phyloP scores from a whole-genome alignment of 805 yeast species.

The Danielozyma ontarioensis region DNA sequence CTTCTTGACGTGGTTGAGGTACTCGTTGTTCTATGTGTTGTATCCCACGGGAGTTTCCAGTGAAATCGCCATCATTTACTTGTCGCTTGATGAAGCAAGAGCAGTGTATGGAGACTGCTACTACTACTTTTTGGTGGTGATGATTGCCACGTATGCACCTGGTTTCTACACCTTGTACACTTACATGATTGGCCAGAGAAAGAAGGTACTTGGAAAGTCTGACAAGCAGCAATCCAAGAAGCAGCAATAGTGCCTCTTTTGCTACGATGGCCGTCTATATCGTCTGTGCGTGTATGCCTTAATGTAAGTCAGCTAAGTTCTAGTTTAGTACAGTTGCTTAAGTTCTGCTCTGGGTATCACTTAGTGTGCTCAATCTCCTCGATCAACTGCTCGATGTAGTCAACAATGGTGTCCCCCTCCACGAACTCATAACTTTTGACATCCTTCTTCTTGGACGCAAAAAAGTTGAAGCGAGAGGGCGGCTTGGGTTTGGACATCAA shows the following conservation, averaged over 20 bases:
- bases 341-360: no score
- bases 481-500: not conserved
- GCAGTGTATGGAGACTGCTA: conserved; percentile 44
- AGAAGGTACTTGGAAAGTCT: conserved; percentile 54
- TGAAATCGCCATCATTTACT: conserved; percentile 66
- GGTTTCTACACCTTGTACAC: conserved; percentile 80
- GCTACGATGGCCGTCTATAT: no score
- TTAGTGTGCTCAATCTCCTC: conserved; percentile 27
- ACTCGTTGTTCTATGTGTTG: conserved; percentile 73
- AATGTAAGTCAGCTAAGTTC: no score
- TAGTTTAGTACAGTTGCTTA: no score
- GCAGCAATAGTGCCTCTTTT: no score
- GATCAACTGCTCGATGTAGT: conserved; percentile 24
- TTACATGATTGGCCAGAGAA: conserved; percentile 87
- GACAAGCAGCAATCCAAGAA: no score
- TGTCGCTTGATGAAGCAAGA: conserved; percentile 69
- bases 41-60: conserved; percentile 93
- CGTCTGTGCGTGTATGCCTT: no score
- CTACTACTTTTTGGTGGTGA: conserved; percentile 49
- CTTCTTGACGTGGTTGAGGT: conserved; percentile 66
- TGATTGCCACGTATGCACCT: conserved; percentile 71
- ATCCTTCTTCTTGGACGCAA: conserved; percentile 6
- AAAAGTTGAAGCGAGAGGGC: not conserved
- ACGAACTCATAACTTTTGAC: conserved; percentile 17
- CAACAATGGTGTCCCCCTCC: conserved; percentile 27